phyloP scores from a whole-genome alignment of 2,329 filamentous ascomycete genomes.

The Neofusicoccum kwambonambiense region DNA sequence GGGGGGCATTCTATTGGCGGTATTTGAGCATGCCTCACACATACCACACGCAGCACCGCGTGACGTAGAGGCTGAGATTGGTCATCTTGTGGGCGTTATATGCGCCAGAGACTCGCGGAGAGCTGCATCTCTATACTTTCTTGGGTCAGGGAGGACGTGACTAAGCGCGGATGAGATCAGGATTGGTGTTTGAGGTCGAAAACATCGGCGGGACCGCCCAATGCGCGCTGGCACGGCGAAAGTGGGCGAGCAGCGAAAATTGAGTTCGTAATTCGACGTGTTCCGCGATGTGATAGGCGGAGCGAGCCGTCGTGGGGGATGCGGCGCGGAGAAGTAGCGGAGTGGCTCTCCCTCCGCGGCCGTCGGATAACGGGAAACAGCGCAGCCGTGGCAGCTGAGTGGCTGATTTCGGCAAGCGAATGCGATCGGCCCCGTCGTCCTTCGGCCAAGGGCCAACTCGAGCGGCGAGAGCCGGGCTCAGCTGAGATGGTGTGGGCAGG shows the following conservation, averaged over 20 bases:
- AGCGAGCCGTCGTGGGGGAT: not conserved
- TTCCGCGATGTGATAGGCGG: not conserved
- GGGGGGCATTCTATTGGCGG: too few species aligned
- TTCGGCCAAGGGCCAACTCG: not conserved
- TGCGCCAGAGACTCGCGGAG: not conserved
- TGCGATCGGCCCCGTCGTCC: not conserved
- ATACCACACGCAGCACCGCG: too few species aligned
- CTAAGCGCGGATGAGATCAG: not conserved
- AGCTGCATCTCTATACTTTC: not conserved
- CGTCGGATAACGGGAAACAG: not conserved
- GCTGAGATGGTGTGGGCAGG: not conserved
- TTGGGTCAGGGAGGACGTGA: not conserved
- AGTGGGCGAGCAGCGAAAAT: not conserved
- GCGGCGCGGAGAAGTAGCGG: not conserved
- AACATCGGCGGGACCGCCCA: not conserved
- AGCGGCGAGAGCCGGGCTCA: not conserved
- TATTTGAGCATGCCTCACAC: too few species aligned
- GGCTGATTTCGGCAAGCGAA: not conserved
- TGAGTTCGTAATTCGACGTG: not conserved
- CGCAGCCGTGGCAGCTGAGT: not conserved
- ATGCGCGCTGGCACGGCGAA: not conserved
- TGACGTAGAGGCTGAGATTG: conserved; percentile 1
- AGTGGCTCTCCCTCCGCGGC: not conserved
- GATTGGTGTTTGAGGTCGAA: not conserved
- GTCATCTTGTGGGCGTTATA: not conserved